Percentiles rank a stretch among this genome's conserved stretches.
Conservation (phyloP, 2,329 filamentous ascomycete species). For the Aspergillus quadricinctus region DNA sequence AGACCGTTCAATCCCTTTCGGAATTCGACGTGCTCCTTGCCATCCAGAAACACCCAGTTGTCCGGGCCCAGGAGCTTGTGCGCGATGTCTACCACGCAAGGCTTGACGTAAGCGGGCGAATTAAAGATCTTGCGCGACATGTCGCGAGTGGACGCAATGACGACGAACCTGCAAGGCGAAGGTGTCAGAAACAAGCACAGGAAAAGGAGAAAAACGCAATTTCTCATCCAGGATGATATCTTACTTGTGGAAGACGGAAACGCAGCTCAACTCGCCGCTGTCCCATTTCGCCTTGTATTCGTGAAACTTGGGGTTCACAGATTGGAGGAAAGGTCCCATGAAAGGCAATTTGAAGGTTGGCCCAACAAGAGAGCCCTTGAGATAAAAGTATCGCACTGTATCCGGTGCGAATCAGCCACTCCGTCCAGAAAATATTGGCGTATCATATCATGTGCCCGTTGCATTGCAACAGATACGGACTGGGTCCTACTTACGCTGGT, state of each 20-base stretch:
- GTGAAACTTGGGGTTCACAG: slow-evolving; percentile 84
- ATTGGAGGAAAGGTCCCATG: slow-evolving; percentile 93
- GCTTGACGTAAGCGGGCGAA: slow-evolving; percentile 85
- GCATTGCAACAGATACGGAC: background rate
- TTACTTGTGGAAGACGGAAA: slow-evolving; percentile 98
- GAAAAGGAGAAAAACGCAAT: background rate
- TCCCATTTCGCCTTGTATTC: slow-evolving; percentile 90
- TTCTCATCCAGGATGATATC: slow-evolving; percentile 21
- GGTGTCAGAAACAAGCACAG: background rate
- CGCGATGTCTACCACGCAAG: slow-evolving; percentile 90
- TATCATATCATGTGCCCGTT: background rate
- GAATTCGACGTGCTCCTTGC: slow-evolving; percentile 91
- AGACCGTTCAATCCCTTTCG: slow-evolving; percentile 93
- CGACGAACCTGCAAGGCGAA: slow-evolving; percentile 68
- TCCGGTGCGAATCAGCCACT: slow-evolving; percentile 2
- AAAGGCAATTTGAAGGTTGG: slow-evolving; percentile 75
- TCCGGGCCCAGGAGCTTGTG: slow-evolving; percentile 86
- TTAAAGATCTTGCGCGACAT: slow-evolving; percentile 97
- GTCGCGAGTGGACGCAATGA: slow-evolving; percentile 91
- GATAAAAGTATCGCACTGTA: slow-evolving; percentile 67
- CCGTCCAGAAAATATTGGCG: background rate
- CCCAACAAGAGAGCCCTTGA: slow-evolving; percentile 72
- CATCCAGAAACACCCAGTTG: slow-evolving; percentile 98
- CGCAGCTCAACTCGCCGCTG: slow-evolving; percentile 88
- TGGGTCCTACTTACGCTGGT: slow-evolving; percentile 67